Base-by-base conservation (phyloP, 2,329 filamentous ascomycete genomes). In the Aspergillus pseudoglaucus region DNA sequence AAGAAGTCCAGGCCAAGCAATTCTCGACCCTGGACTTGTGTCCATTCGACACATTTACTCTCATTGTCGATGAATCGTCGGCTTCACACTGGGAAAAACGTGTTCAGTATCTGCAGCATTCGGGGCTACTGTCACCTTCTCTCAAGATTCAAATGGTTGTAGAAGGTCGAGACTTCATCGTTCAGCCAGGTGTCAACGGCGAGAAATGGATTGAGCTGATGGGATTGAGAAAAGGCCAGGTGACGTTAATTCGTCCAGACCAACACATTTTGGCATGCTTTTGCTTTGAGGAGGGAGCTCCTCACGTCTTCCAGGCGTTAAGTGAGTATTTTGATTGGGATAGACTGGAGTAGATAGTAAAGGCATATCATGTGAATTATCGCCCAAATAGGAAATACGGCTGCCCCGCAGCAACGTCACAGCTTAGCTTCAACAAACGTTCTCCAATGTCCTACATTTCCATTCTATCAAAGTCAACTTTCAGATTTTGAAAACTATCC, bases 21-120 rank as follows among this genome's bases (percentile, higher is more conserved):
- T 71, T 57, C 48, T 69, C 65, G 1, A 67, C 60, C 0, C 53
- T 73, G 4, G 70, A 73, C 51, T 54, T 73, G 25, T 66, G 64
- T 47, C 47, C 48, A 4, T 55, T 58, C 15, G 56, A 66, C 46
- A 46, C 48, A 2, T 69, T 69, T 44, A 70, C 63, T 1, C 22
- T 69, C 3, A 50, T 68, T 22, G 55, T 55, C 14, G 51, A 57
- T 17, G 15, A 39, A 20, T 10, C 14, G 20, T 37, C n/a, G 22
- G 45, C 46, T 2, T n/a, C 27, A 3, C 8, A 42, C 8, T 52
- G 47, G 50, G 18, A 44, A 6, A 20, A 12, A 18, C 18, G 8
- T 18, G 17, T 12, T 39, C 37, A 20, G 10, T 8, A 39, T 3
- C 10, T 6, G 9, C 5, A 12, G n/a, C 2, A 1, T 47, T 10